Percentiles rank a stretch among this genome's conserved stretches.
phyloP scores from a whole-genome alignment of 208 protist genomes.

The Leishmania amazonensis region DNA sequence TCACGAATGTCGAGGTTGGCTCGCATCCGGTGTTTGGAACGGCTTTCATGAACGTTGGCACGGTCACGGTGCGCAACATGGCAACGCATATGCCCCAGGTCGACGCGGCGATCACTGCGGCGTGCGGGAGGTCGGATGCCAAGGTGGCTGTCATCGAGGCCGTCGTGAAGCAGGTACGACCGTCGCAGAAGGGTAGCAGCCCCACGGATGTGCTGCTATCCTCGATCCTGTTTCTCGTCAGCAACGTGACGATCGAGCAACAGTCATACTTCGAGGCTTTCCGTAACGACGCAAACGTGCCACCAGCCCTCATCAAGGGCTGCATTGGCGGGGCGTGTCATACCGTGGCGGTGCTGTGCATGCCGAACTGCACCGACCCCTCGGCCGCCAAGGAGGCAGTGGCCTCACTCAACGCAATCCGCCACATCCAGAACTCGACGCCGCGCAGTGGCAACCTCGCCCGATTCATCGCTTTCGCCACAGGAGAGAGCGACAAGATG shows the following conservation, averaged over 20 bases:
- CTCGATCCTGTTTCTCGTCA: slow-evolving; percentile 46
- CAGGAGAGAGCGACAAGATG: slow-evolving; percentile 46
- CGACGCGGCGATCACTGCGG: slow-evolving; percentile 27
- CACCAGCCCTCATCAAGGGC: slow-evolving; percentile 40
- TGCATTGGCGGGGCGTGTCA: slow-evolving; percentile 55
- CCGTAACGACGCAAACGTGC: slow-evolving; percentile 37
- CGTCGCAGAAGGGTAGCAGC: slow-evolving; percentile 26
- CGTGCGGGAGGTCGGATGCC: slow-evolving; percentile 25
- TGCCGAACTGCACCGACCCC: slow-evolving; percentile 28
- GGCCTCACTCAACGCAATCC: slow-evolving; percentile 32
- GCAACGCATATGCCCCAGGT: slow-evolving; percentile 23
- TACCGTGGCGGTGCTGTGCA: slow-evolving; percentile 41
- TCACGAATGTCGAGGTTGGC: slow-evolving; percentile 38
- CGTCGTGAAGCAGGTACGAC: slow-evolving; percentile 63
- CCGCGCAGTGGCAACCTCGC: slow-evolving; percentile 66
- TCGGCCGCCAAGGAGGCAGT: slow-evolving; percentile 22
- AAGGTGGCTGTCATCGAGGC: slow-evolving; percentile 45
- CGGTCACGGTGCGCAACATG: slow-evolving; percentile 23
- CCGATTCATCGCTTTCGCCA: slow-evolving; percentile 53
- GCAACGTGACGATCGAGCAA: slow-evolving; percentile 25
- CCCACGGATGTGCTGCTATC: slow-evolving; percentile 51
- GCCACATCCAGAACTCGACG: slow-evolving; percentile 36
- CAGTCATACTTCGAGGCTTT: slow-evolving; percentile 40
- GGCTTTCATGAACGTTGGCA: slow-evolving; percentile 52
- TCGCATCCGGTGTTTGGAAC: slow-evolving; percentile 62